Evolutionary conservation across 768 basidiomycete genomes (phyloP).

Genomic region (Trametes cubensis): DNA sequence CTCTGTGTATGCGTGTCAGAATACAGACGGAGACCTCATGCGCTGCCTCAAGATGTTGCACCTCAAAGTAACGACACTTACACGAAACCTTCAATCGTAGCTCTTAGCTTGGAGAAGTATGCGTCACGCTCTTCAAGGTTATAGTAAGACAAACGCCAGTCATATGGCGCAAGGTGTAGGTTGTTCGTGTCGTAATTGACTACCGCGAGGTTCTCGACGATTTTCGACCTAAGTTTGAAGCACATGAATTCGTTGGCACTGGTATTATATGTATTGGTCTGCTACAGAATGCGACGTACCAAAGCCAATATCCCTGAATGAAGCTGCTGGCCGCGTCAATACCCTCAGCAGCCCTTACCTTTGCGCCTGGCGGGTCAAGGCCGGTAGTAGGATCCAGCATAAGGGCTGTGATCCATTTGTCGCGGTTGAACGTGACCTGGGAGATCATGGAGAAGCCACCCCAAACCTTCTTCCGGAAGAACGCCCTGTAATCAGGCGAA

Average conservation of each 20-base stretch:
- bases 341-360: constrained; percentile 90
- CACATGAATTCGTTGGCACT: background rate
- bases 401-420: constrained; percentile 89
- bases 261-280: background rate
- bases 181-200: constrained; percentile 94
- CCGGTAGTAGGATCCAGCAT: constrained; percentile 92
- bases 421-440: constrained; percentile 80
- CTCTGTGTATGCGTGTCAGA: constrained; percentile 40
- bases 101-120: constrained; percentile 84
- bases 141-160: constrained; percentile 86
- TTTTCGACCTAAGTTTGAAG: constrained; percentile 67
- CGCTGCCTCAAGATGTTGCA: too few species aligned
- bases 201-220: constrained; percentile 92
- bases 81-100: constrained; percentile 79
- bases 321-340: constrained; percentile 87
- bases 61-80: constrained; percentile 40
- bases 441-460: constrained; percentile 82
- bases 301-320: constrained; percentile 93
- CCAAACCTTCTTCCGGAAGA: constrained; percentile 91
- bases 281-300: constrained; percentile 45
- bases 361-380: constrained; percentile 82
- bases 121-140: constrained; percentile 92
- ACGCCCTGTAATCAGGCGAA: constrained; percentile 76
- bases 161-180: constrained; percentile 81
- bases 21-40: background rate